Percentiles rank a stretch among this genome's conserved stretches.
These are phyloP conservation scores for Cerioporus squamosus DNA, from an alignment of 1,284 basidiomycete genomes.

Conservation along the genomic window DNA sequence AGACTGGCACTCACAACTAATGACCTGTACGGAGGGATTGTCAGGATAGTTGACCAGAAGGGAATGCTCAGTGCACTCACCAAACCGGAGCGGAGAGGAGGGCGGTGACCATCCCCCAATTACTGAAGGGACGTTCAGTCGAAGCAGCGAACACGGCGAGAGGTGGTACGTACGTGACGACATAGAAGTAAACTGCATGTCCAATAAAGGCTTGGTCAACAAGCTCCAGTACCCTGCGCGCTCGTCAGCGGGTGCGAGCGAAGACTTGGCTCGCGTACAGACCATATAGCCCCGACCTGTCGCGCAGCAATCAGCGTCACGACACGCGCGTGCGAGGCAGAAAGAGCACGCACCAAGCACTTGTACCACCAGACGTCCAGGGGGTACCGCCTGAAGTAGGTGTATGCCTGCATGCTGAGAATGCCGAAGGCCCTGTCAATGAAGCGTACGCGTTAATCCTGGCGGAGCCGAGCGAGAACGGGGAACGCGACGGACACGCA, in stretches of 20 bases:
- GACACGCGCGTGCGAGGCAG: background rate
- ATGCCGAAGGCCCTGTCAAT: conserved; percentile 49
- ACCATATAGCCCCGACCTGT: conserved; percentile 53
- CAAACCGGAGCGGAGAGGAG: conserved; percentile 52
- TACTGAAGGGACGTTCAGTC: conserved; percentile 37
- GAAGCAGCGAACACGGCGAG: no score
- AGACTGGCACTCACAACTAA: conserved; percentile 14
- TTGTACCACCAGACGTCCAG: conserved; percentile 58
- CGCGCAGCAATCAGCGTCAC: background rate
- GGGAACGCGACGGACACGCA: conserved; percentile 33
- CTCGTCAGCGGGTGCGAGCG: background rate
- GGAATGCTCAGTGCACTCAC: conserved; percentile 32
- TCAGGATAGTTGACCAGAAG: conserved; percentile 31
- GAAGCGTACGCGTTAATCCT: background rate
- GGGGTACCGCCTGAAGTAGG: conserved; percentile 63
- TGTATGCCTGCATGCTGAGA: conserved; percentile 54
- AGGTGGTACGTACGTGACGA: conserved; percentile 25
- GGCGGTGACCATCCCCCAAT: conserved; percentile 47
- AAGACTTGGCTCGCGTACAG: conserved; percentile 17
- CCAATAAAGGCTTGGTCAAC: conserved; percentile 60
- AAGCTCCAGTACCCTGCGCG: conserved; percentile 51
- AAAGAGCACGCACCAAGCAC: conserved; percentile 46
- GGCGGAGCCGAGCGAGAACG: background rate
- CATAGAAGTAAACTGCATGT: conserved; percentile 60
- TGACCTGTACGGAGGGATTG: conserved; percentile 47